Percentiles rank a stretch among this genome's conserved stretches.
Evolutionary conservation across 83 land plant genomes (phyloP).

Genomic region (Picea abies): DNA sequence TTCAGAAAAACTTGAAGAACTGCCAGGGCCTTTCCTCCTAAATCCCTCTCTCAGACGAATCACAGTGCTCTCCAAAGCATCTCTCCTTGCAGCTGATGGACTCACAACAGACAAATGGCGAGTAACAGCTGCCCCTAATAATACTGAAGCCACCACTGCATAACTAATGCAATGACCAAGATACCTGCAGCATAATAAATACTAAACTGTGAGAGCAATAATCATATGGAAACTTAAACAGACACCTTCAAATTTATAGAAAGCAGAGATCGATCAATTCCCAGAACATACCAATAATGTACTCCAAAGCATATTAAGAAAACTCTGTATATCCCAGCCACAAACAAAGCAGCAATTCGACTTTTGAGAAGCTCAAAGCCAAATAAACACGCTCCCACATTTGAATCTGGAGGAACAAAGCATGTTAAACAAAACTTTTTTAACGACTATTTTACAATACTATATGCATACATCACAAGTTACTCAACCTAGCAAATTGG

Average conservation of each 20-base stretch:
- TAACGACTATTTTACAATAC: neutral
- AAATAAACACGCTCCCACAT: constrained; percentile 95
- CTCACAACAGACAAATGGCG: constrained; percentile 76
- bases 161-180: constrained; percentile 96
- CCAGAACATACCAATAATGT: constrained; percentile 82
- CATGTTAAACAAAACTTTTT: neutral
- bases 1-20: constrained; percentile 97
- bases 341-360: constrained; percentile 81
- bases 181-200: constrained; percentile 62
- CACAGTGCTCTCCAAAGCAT: constrained; percentile 91
- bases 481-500: neutral
- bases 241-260: neutral
- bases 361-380: constrained; percentile 89
- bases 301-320: constrained; percentile 98
- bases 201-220: neutral
- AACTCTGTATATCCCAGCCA: constrained; percentile 89
- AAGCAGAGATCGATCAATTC: neutral
- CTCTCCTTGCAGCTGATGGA: constrained; percentile 89
- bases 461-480: neutral
- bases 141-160: constrained; percentile 94
- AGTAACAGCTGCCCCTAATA: constrained; percentile 87
- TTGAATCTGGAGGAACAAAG: constrained; percentile 70
- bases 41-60: constrained; percentile 94
- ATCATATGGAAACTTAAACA: neutral
- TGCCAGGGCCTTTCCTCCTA: constrained; percentile 72